phyloP scores from a whole-genome alignment of 2,329 filamentous ascomycete genomes.

The Diaporthe velutina region DNA sequence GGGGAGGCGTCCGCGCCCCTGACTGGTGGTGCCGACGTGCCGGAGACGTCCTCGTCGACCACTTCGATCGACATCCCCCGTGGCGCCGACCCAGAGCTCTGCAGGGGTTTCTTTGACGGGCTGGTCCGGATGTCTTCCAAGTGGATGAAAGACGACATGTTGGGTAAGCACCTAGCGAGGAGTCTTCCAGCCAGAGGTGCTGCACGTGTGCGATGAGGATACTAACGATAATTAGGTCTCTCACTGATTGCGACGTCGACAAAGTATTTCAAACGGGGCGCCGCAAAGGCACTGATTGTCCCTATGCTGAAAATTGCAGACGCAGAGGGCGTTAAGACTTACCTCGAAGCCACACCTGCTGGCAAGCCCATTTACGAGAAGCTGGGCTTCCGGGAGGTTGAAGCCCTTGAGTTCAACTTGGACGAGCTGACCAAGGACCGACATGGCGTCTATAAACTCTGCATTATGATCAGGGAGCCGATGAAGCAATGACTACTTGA shows the following conservation, averaged over 20 bases:
- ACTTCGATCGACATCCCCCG: not conserved
- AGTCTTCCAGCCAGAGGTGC: not conserved
- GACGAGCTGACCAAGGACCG: conserved; percentile 22
- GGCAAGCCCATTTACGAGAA: conserved; percentile 18
- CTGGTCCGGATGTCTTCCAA: conserved; percentile 11
- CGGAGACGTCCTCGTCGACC: not conserved
- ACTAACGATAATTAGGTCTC: not conserved
- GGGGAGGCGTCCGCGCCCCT: not conserved
- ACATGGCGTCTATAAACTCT: conserved; percentile 4
- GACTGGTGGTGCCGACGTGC: not conserved
- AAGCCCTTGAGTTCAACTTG: not conserved
- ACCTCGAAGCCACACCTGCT: conserved; percentile 18
- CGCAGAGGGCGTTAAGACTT: not conserved
- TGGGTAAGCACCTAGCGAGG: conserved; percentile 11
- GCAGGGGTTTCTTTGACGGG: conserved; percentile 11
- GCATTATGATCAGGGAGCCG: conserved; percentile 10
- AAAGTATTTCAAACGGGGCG: conserved; percentile 15
- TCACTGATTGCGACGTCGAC: conserved; percentile 19
- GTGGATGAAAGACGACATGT: not conserved
- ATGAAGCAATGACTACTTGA: not conserved
- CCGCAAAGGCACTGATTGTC: conserved; percentile 7
- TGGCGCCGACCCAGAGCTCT: conserved; percentile 1
- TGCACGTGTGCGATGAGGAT: too few relatives aligned
- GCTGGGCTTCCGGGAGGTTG: conserved; percentile 7
- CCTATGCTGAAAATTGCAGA: conserved; percentile 17